Evolutionary conservation across 306 rosid species (phyloP).

Genomic region (Parietaria judaica): DNA sequence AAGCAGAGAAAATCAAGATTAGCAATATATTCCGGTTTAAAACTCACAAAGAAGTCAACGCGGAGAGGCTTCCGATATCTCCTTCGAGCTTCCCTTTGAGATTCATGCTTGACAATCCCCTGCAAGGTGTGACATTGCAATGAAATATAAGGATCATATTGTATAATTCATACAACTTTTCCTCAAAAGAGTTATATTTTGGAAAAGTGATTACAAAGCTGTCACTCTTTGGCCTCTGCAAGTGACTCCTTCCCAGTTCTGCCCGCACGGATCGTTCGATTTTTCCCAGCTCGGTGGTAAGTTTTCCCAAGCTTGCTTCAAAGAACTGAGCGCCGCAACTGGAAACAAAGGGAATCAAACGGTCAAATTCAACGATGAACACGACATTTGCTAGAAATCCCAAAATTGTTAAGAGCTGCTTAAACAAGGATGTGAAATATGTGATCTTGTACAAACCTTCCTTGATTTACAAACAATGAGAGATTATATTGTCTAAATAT

Average conservation of each 20-base stretch:
- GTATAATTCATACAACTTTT: background rate
- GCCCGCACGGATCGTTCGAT: constrained; percentile 70
- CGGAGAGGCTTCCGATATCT: constrained; percentile 60
- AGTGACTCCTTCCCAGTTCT: constrained; percentile 79
- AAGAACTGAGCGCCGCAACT: constrained; percentile 53
- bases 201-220: constrained; percentile 46
- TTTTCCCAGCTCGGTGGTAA: constrained; percentile 82
- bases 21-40: too few species aligned
- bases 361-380: background rate
- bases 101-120: constrained; percentile 66
- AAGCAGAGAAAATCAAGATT: too few species aligned
- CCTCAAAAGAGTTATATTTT: background rate
- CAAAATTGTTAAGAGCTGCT: too few species aligned
- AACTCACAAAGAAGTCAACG: constrained; percentile 68
- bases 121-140: constrained; percentile 12
- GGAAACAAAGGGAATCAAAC: constrained; percentile 12
- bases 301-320: constrained; percentile 48
- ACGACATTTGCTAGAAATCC: too few species aligned
- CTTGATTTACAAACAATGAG: too few species aligned
- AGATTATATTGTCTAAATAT: too few species aligned
- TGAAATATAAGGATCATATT: background rate
- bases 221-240: constrained; percentile 75
- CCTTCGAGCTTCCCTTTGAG: constrained; percentile 56
- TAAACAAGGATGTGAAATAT: too few species aligned
- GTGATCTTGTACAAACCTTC: too few species aligned